Conservation (phyloP, 106 monocot genomes). For the Allium sativum region DNA sequence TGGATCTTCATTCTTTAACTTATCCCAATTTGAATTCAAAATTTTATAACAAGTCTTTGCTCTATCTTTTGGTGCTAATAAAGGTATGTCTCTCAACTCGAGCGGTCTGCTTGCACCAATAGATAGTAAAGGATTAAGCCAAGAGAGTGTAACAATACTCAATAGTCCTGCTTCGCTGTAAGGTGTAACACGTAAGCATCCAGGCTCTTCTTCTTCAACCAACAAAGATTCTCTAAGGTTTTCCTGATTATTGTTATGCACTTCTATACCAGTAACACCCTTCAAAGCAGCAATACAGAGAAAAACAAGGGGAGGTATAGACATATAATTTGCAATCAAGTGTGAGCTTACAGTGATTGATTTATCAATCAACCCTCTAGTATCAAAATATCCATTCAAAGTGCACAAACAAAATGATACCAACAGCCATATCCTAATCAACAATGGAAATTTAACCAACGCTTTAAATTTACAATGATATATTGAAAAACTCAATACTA, state of each 20-base stretch:
- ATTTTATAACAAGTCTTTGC: conserved; percentile 80
- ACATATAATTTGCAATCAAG: conserved; percentile 39
- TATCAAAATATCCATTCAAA: conserved; percentile 28
- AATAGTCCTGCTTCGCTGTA: conserved; percentile 65
- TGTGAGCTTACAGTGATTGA: conserved; percentile 17
- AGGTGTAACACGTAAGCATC: conserved; percentile 66
- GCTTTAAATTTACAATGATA: conserved; percentile 21
- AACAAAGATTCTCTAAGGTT: conserved; percentile 39
- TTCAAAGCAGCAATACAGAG: conserved; percentile 36
- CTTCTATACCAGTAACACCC: conserved; percentile 40
- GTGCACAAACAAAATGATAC: conserved; percentile 38
- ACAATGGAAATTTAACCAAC: conserved; percentile 30
- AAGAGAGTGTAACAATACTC: conserved; percentile 52
- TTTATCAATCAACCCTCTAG: conserved; percentile 14
- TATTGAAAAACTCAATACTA: conserved; percentile 20
- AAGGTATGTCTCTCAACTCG: conserved; percentile 75
- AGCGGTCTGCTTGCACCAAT: conserved; percentile 70
- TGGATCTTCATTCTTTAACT: conserved; percentile 41
- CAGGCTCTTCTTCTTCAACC: conserved; percentile 45
- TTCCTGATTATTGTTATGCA: conserved; percentile 11
- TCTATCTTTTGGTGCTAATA: conserved; percentile 58
- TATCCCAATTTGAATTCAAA: conserved; percentile 69
- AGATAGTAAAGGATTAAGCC: conserved; percentile 62
- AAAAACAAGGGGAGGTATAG: conserved; percentile 42
- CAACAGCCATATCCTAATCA: conserved; percentile 57